Evolutionary conservation across 2,329 filamentous ascomycete species (phyloP).

Genomic region (Ophiostoma fasciatum): DNA sequence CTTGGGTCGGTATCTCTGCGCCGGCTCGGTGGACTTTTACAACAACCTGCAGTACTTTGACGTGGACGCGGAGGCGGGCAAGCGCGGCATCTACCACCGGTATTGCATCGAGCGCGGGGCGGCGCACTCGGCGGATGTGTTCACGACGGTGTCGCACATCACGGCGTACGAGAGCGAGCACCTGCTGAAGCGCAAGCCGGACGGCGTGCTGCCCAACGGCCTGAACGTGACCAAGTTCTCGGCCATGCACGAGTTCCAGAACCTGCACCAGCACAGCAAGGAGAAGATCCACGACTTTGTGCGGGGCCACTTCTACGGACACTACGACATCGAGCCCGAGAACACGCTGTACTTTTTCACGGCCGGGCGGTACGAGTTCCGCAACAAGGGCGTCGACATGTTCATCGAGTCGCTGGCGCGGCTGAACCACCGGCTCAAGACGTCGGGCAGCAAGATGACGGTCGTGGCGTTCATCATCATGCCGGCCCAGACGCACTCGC

Average conservation of each 20-base stretch:
- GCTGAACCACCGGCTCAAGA: conserved; percentile 85
- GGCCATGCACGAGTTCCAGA: conserved; percentile 97
- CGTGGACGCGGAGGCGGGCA: conserved; percentile 89
- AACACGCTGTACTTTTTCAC: conserved; percentile 98
- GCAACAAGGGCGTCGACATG: conserved; percentile 99
- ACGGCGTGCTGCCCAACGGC: conserved; percentile 90
- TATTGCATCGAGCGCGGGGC: conserved; percentile 96
- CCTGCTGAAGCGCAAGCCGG: conserved; percentile 90
- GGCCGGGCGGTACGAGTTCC: conserved; percentile 89
- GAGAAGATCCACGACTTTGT: conserved; percentile 98
- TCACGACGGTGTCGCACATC: conserved; percentile 97
- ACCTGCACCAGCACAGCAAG: conserved; percentile 89
- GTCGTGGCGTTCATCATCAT: conserved; percentile 98
- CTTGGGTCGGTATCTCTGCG: conserved; percentile 88
- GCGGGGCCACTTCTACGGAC: conserved; percentile 93
- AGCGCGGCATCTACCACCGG: conserved; percentile 94
- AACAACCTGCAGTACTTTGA: conserved; percentile 97
- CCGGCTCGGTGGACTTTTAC: conserved; percentile 96
- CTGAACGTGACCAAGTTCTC: conserved; percentile 98
- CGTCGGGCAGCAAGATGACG: conserved; percentile 71
- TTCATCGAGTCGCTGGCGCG: conserved; percentile 94
- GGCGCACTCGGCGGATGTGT: conserved; percentile 85
- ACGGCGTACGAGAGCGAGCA: conserved; percentile 98
- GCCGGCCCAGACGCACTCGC: conserved; percentile 88
- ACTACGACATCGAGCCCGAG: conserved; percentile 92